Percentiles rank a stretch among this genome's conserved stretches.
These are phyloP conservation scores for Aspergillus sergii DNA, from an alignment of 2,329 filamentous ascomycete genomes.

Conservation along the genomic window DNA sequence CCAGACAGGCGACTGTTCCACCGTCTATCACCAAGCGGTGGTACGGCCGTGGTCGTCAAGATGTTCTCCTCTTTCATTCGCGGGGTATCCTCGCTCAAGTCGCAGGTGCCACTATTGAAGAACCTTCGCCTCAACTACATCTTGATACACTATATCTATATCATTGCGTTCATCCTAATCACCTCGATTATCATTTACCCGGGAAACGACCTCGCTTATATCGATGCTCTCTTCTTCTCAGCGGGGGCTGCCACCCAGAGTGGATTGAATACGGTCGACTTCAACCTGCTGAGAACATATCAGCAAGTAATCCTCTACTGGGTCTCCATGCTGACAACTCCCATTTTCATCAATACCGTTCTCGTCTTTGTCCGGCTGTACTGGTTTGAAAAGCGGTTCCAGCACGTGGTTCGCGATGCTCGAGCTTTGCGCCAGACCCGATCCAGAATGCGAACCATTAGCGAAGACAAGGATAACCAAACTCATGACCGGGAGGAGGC, in stretches of 20 bases:
- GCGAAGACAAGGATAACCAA: constrained; percentile 46
- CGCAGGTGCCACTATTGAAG: constrained; percentile 40
- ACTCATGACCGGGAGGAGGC: constrained; percentile 37
- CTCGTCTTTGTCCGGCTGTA: constrained; percentile 93
- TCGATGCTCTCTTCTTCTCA: constrained; percentile 88
- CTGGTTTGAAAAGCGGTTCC: constrained; percentile 97
- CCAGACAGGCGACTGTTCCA: not conserved
- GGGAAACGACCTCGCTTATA: constrained; percentile 67
- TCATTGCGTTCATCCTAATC: constrained; percentile 72
- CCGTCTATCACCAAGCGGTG: not conserved
- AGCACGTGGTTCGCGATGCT: constrained; percentile 76
- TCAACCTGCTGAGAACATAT: constrained; percentile 69
- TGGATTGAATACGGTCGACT: constrained; percentile 76
- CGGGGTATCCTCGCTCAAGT: constrained; percentile 28
- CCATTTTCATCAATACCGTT: constrained; percentile 79
- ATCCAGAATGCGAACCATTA: constrained; percentile 60
- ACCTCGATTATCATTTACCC: constrained; percentile 78
- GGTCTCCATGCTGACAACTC: constrained; percentile 73
- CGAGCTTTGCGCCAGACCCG: constrained; percentile 66
- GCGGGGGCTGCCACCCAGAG: constrained; percentile 87
- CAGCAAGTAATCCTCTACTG: constrained; percentile 75
- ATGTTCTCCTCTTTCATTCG: constrained; percentile 35
- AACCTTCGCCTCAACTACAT: constrained; percentile 49
- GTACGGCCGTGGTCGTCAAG: constrained; percentile 13
- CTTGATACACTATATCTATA: constrained; percentile 67